These are phyloP conservation scores for Tylopilus plumbeoviolaceoides DNA, from an alignment of 768 basidiomycete species.

Conservation along the genomic window DNA sequence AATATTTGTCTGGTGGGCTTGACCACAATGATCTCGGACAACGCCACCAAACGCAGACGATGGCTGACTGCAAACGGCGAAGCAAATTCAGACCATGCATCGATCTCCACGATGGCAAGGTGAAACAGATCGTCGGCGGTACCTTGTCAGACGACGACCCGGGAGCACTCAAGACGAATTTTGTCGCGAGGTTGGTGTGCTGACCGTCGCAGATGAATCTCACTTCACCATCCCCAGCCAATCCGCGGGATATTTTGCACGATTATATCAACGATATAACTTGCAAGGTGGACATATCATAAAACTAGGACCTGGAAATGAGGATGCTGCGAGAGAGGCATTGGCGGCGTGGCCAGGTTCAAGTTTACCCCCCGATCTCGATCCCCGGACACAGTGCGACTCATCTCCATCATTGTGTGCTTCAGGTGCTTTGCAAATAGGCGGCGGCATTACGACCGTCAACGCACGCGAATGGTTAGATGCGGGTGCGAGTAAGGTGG, in stretches of 20 bases:
- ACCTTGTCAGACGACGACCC: conserved; percentile 73
- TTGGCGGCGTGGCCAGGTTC: conserved; percentile 82
- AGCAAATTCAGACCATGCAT: conserved; percentile 89
- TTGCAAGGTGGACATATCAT: conserved; percentile 93
- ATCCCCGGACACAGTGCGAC: not conserved
- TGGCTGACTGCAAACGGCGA: conserved; percentile 22
- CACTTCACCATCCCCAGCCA: conserved; percentile 45
- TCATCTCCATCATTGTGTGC: conserved; percentile 3
- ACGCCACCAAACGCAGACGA: conserved; percentile 4
- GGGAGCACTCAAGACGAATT: conserved; percentile 74
- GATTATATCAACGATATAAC: conserved; percentile 63
- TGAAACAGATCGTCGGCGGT: conserved; percentile 98
- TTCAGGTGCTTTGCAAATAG: conserved; percentile 79
- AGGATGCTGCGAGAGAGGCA: conserved; percentile 82
- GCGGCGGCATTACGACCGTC: conserved; percentile 81
- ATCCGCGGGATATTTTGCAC: conserved; percentile 74
- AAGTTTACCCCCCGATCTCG: conserved; percentile 37
- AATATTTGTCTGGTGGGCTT: not conserved
- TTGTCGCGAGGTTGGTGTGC: conserved; percentile 69
- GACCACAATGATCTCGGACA: not conserved
- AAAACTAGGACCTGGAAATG: conserved; percentile 89
- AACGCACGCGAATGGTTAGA: conserved; percentile 87
- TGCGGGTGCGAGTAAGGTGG: conserved; percentile 85
- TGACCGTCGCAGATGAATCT: not conserved
- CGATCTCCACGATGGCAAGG: conserved; percentile 91